These are phyloP conservation scores for Penicillium egyptiacum DNA, from an alignment of 495 filamentous ascomycete genomes.

Conservation along the genomic window DNA sequence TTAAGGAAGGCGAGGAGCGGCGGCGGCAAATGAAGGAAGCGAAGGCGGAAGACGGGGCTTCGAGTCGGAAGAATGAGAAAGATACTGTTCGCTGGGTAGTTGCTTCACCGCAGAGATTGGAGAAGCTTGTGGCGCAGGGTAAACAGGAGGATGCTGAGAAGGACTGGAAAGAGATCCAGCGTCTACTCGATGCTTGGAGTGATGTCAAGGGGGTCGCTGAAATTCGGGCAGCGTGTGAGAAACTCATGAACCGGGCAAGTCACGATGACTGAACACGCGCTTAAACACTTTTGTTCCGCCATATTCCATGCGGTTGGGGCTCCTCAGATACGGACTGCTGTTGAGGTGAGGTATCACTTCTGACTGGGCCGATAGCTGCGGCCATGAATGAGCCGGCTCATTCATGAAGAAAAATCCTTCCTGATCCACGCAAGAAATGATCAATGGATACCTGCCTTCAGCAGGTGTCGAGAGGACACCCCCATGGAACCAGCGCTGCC, in stretches of 20 bases:
- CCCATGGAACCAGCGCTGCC: not conserved
- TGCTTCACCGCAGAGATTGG: conserved; percentile 53
- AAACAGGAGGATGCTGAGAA: conserved; percentile 54
- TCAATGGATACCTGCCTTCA: not conserved
- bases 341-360: no score
- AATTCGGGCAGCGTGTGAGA: conserved; percentile 58
- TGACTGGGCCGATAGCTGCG: not conserved
- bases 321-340: not conserved
- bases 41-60: conserved; percentile 31
- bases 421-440: not conserved
- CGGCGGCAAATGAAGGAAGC: conserved; percentile 38
- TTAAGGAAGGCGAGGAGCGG: conserved; percentile 51
- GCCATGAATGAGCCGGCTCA: conserved; percentile 1
- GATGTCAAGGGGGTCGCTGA: conserved; percentile 61
- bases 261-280: conserved; percentile 31
- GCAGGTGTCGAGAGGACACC: not conserved
- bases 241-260: conserved; percentile 45
- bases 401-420: not conserved
- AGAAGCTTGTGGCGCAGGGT: conserved; percentile 49
- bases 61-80: conserved; percentile 53
- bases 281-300: not conserved
- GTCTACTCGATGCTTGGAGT: conserved; percentile 53
- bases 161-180: conserved; percentile 56
- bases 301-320: not conserved
- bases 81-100: conserved; percentile 74